These are phyloP conservation scores for Ephemerocybe angulata DNA, from an alignment of 768 basidiomycete genomes.

Conservation along the genomic window DNA sequence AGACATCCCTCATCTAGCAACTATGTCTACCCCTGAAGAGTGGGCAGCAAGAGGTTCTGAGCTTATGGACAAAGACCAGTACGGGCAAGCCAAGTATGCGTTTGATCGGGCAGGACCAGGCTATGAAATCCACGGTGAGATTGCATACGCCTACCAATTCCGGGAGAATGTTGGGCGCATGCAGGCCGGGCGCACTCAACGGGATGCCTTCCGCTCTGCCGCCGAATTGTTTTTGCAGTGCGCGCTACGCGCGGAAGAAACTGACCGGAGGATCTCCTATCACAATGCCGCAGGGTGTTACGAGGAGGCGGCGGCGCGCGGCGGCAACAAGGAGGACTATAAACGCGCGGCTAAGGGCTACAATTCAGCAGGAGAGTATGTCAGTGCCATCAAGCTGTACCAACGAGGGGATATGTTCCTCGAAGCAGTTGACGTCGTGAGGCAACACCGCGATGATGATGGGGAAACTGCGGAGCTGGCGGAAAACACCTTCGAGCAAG, in stretches of 20 bases:
- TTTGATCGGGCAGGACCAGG: slow-evolving; percentile 38
- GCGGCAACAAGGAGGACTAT: slow-evolving; percentile 9
- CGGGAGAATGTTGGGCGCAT: slow-evolving; percentile 35
- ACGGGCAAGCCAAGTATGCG: slow-evolving; percentile 45
- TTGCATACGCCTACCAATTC: slow-evolving; percentile 52
- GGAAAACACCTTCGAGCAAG: slow-evolving; percentile 37
- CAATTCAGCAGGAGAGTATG: slow-evolving; percentile 5
- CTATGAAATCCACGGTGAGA: slow-evolving; percentile 40
- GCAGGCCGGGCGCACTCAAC: slow-evolving; percentile 14
- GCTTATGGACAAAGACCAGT: slow-evolving; percentile 40
- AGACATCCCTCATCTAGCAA: slow-evolving; percentile 52
- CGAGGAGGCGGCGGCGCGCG: slow-evolving; percentile 33
- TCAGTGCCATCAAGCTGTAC: slow-evolving; percentile 24
- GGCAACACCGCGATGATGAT: slow-evolving; percentile 30
- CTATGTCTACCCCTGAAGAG: slow-evolving; percentile 45
- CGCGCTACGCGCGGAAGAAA: slow-evolving; percentile 28
- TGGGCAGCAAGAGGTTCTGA: slow-evolving; percentile 33
- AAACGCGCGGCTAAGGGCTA: slow-evolving; percentile 44
- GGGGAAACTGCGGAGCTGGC: slow-evolving; percentile 25
- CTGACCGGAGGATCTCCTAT: slow-evolving; percentile 35
- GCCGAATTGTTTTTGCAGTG: slow-evolving; percentile 48
- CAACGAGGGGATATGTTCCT: slow-evolving; percentile 49
- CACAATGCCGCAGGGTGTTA: slow-evolving; percentile 47
- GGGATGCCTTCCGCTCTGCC: slow-evolving; percentile 39
- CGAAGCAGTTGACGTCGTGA: slow-evolving; percentile 47